Evolutionary conservation across 768 basidiomycete genomes (phyloP), one percentile per base, ranked within the genome.

Genomic region (Boletus rubescentipes): DNA sequence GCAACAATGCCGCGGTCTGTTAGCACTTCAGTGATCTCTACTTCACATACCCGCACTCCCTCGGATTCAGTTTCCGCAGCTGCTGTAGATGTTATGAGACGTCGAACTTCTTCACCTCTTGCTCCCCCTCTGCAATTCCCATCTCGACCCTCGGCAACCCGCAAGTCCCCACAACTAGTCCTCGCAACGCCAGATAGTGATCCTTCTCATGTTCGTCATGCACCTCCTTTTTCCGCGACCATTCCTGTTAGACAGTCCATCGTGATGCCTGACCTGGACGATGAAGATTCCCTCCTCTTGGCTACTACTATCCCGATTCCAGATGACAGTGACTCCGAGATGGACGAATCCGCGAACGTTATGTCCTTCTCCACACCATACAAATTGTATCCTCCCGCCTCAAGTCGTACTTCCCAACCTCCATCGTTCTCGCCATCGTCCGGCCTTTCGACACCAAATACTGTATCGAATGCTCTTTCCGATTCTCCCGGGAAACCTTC

Each of bases 231-330:
- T 16, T 36, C 61, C 2, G 52, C 49, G 11, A 58, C 70, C 20
- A 73, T 75, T 16, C 73, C 77, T 29, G 64, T 76, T 5, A 75
- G 77, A 40, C 75, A 78, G 39, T 81, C 82, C 8, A 70, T 73
- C 4, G 57, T 77, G 37, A 72, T 80, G 39, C 70, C 77, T 26
- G 73, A 74, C 58, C 63, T 73, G 16, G 67, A 71, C 40, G 71
- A 54, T 70, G 81, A 89, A 36, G 81, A 87, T 38, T 84, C 86
- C 26, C 73, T 91, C 4, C 78, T 92, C 36, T 73, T 86, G 41
- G 88, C 90, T 1, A 82, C 85, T 53, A 75, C 76, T 23, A 84
- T 90, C 36, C 91, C 89, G n/a, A 77, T 90, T 18, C 89, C 90
- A 2, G 85, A 83, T 58, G 81, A 86, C 61, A 83, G 79, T 58